Evolutionary conservation across 2,329 filamentous ascomycete genomes (phyloP).

Genomic region (Helminthosporium solani): DNA sequence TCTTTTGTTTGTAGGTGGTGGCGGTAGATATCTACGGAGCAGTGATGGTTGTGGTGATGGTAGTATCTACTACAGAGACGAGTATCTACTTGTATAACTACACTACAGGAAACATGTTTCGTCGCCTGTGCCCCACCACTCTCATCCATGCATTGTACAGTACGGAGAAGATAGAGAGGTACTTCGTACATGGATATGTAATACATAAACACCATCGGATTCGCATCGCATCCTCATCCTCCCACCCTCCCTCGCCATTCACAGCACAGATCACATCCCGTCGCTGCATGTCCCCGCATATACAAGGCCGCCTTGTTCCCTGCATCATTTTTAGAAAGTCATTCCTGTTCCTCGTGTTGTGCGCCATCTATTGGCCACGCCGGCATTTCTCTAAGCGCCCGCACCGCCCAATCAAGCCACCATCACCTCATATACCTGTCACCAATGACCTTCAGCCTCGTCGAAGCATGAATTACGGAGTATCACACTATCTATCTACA

Average conservation of each 20-base stretch:
- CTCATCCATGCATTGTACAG: no score
- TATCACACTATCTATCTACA: no score
- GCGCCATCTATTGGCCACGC: constrained; percentile 1
- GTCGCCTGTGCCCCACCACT: neutral
- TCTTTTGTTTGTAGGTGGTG: neutral
- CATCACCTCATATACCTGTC: constrained; percentile 3
- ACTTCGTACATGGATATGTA: no score
- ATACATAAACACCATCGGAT: neutral
- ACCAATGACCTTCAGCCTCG: neutral
- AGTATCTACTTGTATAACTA: no score
- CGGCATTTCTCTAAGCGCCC: constrained; percentile 11
- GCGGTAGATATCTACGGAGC: neutral
- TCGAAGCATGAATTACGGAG: neutral
- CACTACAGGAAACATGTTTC: constrained; percentile 3
- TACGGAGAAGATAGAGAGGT: no score
- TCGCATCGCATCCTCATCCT: constrained; percentile 1
- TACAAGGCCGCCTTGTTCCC: no score
- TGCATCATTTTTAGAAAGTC: no score
- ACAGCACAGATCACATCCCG: constrained; percentile 4
- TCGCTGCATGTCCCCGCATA: constrained; percentile 2
- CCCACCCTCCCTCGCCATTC: constrained; percentile 3
- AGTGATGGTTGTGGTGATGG: neutral
- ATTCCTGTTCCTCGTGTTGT: neutral
- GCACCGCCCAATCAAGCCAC: constrained; percentile 7
- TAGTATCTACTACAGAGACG: no score